Conservation (phyloP, 2,329 filamentous ascomycete genomes). For the Fusarium brachygibbosum region DNA sequence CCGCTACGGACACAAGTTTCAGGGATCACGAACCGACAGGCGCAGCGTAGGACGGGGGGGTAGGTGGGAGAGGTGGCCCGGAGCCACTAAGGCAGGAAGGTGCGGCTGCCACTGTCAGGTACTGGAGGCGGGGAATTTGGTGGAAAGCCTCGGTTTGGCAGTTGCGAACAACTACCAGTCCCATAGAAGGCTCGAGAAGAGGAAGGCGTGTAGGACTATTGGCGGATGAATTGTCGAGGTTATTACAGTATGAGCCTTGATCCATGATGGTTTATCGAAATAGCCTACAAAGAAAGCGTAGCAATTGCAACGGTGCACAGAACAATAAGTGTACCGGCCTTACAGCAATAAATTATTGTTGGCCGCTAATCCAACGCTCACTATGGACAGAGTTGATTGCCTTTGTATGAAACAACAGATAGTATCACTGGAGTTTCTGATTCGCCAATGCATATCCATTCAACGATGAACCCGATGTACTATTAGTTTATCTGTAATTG, state of each 20-base stretch:
- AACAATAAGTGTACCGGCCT: not conserved
- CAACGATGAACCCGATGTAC: not conserved
- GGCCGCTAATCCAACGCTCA: not conserved
- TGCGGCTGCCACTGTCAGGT: conserved; percentile 42
- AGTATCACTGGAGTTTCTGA: not conserved
- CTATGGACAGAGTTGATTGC: not conserved
- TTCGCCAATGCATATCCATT: not conserved
- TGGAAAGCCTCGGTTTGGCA: conserved; percentile 21
- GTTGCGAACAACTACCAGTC: conserved; percentile 9
- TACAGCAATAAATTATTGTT: not conserved
- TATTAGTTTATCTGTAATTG: not conserved
- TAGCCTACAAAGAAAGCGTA: not conserved
- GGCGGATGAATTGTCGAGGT: conserved; percentile 12
- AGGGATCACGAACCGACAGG: conserved; percentile 46
- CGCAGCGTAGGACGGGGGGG: not conserved
- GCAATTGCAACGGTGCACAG: conserved; percentile 15
- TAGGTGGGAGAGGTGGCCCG: conserved; percentile 33
- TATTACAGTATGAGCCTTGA: not conserved
- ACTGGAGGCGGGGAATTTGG: conserved; percentile 37
- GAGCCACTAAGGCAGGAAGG: conserved; percentile 41
- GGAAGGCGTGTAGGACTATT: conserved; percentile 19
- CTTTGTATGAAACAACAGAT: not conserved
- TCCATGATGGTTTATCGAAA: not conserved
- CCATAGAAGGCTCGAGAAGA: conserved; percentile 47
- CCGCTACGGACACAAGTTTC: conserved; percentile 46